Percentiles rank a stretch among this genome's conserved stretches.
Evolutionary conservation across 495 filamentous ascomycete species (phyloP).

Genomic region (Symbiotaphrina buchneri): DNA sequence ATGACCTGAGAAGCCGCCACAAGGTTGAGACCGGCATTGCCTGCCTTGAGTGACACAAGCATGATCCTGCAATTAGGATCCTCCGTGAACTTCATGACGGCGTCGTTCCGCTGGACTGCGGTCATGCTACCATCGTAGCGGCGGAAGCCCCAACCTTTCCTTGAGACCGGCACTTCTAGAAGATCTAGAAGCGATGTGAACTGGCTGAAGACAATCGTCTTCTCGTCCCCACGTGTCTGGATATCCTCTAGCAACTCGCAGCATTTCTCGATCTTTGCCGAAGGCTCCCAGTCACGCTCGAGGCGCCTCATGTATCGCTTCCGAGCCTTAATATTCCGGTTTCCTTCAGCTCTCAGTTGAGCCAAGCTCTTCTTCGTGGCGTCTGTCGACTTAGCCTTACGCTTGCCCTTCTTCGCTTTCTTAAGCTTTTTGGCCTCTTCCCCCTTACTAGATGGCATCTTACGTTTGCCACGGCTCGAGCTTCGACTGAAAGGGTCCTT

Average conservation of each 20-base stretch:
- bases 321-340: constrained; percentile 35
- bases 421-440: constrained; percentile 11
- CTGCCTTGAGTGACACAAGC: constrained; percentile 75
- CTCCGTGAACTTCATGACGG: constrained; percentile 52
- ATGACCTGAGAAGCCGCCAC: constrained; percentile 74
- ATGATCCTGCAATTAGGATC: constrained; percentile 45
- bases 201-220: constrained; percentile 84
- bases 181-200: constrained; percentile 83
- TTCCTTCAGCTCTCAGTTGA: constrained; percentile 39
- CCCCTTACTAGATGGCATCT: too few species aligned
- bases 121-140: constrained; percentile 83
- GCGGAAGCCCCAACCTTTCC: constrained; percentile 36
- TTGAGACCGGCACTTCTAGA: constrained; percentile 64
- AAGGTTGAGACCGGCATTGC: constrained; percentile 81
- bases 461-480: too few species aligned
- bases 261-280: constrained; percentile 59
- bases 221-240: constrained; percentile 29
- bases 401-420: constrained; percentile 13
- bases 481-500: too few species aligned
- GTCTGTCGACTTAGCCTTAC: constrained; percentile 17
- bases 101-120: constrained; percentile 37
- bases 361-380: constrained; percentile 27
- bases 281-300: constrained; percentile 42
- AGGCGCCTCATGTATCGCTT: constrained; percentile 41
- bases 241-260: constrained; percentile 40